Evolutionary conservation across 2,329 filamentous ascomycete genomes (phyloP), one percentile per base, ranked within the genome.

Genomic region (Achaetomium macrosporum): DNA sequence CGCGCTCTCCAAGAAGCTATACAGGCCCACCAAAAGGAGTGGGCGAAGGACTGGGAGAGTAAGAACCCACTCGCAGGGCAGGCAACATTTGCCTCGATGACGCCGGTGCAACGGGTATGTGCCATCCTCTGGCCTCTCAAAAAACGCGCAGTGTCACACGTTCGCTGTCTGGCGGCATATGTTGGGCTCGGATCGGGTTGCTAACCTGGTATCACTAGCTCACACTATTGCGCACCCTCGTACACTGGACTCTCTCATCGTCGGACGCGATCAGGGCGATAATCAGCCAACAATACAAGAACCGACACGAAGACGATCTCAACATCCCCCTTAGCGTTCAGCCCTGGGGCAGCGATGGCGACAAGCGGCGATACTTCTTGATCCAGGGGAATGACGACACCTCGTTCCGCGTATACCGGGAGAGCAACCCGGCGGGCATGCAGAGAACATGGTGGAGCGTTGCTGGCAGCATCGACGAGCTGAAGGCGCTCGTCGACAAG

Each of bases 371-470:
- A 55, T 99, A 97, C 71, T 99, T 87, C 74, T 76, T 99, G 44
- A 82, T 99, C 57, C 93, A 99, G 71, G 93, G 93, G 12, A 82
- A 89, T 61, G 92, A 97, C 63, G 91, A 99, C 69, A 97, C 92
- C 3, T 81, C 87, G 57, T 99, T 99, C 69, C 83, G 93, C 57
- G 81, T 99, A 42, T 99, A 99, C 69, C 82, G 93, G 49, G 93
- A 99, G 71, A 92, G 88, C 70, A 95, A 95, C 64, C 87, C 89
- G 12, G 83, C 84, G 5, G 79, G 85, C 31, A 81, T 87, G 42
- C 85, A 85, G 57, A 72, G 83, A 57, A 90, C 88, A 20, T 99
- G 93, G 93, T 90, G 89, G 81, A 96, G 86, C 65, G 84, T 97
- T 40, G 93, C 93, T 15, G 90, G 92, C 7, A 85, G 78, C 45